Evolutionary conservation across 78 protist genomes (phyloP).

Genomic region (Dictyostelium capitatum): DNA sequence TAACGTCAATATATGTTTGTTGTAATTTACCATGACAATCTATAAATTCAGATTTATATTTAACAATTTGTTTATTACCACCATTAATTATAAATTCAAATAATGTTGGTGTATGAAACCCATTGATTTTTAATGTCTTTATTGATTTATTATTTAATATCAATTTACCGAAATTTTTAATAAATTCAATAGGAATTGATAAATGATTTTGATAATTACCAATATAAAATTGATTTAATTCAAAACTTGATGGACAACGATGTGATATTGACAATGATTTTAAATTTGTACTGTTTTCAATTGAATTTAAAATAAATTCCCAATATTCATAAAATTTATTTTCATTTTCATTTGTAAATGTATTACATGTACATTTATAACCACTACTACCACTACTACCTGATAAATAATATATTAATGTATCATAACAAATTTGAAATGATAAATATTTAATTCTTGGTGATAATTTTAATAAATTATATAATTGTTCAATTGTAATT

Average conservation of each 20-base stretch:
- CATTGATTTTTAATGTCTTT: neutral
- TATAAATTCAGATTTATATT: slow-evolving; percentile 7
- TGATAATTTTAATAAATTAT: neutral
- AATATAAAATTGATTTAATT: slow-evolving; percentile 4
- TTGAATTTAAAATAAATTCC: neutral
- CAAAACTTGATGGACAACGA: slow-evolving; percentile 14
- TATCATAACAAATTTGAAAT: slow-evolving; percentile 15
- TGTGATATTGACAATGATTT: neutral
- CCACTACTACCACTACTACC: neutral
- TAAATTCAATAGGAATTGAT: neutral
- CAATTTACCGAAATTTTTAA: slow-evolving; percentile 15
- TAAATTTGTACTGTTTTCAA: neutral
- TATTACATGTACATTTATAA: neutral
- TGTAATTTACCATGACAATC: neutral
- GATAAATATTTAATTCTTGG: slow-evolving; percentile 18
- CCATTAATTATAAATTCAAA: neutral
- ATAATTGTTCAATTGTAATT: slow-evolving; percentile 5
- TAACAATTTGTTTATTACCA: neutral
- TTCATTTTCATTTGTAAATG: neutral
- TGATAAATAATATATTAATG: slow-evolving; percentile 8
- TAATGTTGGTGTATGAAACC: neutral
- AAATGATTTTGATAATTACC: neutral
- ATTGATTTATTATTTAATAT: slow-evolving; percentile 2
- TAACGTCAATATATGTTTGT: too few relatives aligned
- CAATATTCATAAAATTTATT: neutral